Base-by-base conservation (phyloP, 495 filamentous ascomycete genomes). In the Wilcoxina mikolae region DNA sequence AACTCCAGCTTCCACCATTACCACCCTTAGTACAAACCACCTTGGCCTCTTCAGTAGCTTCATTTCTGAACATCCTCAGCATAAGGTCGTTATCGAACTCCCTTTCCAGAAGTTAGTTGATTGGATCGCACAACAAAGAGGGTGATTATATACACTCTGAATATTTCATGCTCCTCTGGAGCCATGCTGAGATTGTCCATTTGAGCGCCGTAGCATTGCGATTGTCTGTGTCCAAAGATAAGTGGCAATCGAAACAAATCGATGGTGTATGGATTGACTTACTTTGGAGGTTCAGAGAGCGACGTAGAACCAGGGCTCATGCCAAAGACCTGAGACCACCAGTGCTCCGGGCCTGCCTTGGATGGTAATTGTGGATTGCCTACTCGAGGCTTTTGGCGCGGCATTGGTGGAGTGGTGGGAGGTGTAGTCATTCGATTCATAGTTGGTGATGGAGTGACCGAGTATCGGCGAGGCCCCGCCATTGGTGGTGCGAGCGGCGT, bases 31-130 rank as follows among this genome's bases (percentile, higher is more conserved):
- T 73, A 65, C 76, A 76, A 11, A 82, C 67, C 20, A 85, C 79
- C 39, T 80, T 73, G 12, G 74, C 72, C 26, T 78, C 74, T 51
- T 74, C 58, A 51, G 80, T 80, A 1, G 58, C 54, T 18, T 74
- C 67, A 24, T 78, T 70, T 38, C 76, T 65, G 57, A 77, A 83
- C 27, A 83, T 72, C 27, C 70, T 70, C 38, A 82, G 72, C 11
- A 65, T 71, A 33, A 83, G 66, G 26, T 76, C 68, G 15, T 72
- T 72, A 20, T 69, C 44, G 60, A 66, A 58, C 71, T 76, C 55
- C 49, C 56, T 76, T 66, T 49, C 73, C 73, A 20, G 43, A 20
- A 64, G 60, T 48, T 65, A 71, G 54, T 23, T 18, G 31, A 35
- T 7, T 7, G 31, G 31, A 27, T 9, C 41, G 60, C 15, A 62